A percentile compares a stretch with the other conserved stretches of the same genome.
phyloP scores from a whole-genome alignment of 352 stramenopile species.

The Thalassiosira mediterranea region DNA sequence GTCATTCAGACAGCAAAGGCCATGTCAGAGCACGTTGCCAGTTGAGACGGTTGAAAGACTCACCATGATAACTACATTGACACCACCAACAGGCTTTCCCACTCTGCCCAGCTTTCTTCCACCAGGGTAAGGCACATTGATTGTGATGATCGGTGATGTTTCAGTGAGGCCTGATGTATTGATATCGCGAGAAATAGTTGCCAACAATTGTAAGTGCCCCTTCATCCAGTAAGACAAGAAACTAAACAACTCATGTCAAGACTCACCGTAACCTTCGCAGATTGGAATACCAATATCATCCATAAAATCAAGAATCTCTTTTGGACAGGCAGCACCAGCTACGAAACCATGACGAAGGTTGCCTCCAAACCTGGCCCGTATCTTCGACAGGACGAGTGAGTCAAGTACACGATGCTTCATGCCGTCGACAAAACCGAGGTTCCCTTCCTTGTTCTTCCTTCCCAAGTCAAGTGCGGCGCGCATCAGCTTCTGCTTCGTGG shows the following conservation, averaged over 20 bases:
- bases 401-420: slow-evolving; percentile 64
- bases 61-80: slow-evolving; percentile 66
- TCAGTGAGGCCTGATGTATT: too few species aligned
- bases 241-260: too few species aligned
- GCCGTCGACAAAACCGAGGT: slow-evolving; percentile 55
- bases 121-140: slow-evolving; percentile 46
- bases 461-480: slow-evolving; percentile 62
- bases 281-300: slow-evolving; percentile 81
- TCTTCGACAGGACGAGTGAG: slow-evolving; percentile 70
- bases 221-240: too few species aligned
- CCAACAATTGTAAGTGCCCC: too few species aligned
- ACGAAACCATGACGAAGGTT: slow-evolving; percentile 78
- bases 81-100: slow-evolving; percentile 65
- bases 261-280: slow-evolving; percentile 74
- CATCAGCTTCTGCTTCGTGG: slow-evolving; percentile 61
- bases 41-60: too few species aligned
- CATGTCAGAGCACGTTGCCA: too few species aligned
- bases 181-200: too few species aligned
- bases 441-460: slow-evolving; percentile 46
- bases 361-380: slow-evolving; percentile 66
- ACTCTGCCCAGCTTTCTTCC: slow-evolving; percentile 61
- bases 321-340: slow-evolving; percentile 72
- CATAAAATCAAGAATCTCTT: slow-evolving; percentile 71
- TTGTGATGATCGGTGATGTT: slow-evolving; percentile 71
- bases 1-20: too few species aligned